Evolutionary conservation across 73 alveolate genomes (phyloP).

Genomic region (Paramecium tetraurelia): DNA sequence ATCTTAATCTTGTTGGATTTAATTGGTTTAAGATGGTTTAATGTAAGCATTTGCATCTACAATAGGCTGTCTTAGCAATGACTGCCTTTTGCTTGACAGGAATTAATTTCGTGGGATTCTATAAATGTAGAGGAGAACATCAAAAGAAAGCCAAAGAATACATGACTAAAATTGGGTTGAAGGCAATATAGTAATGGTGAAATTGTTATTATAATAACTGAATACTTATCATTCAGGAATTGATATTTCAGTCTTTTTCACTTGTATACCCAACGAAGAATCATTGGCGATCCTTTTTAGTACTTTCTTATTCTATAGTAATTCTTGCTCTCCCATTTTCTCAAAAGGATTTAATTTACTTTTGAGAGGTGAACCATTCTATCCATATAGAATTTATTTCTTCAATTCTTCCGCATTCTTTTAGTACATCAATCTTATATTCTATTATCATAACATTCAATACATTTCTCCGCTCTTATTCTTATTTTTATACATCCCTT

Average conservation of each 20-base stretch:
- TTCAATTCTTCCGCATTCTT: slow-evolving; percentile 6
- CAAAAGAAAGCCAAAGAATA: slow-evolving; percentile 63
- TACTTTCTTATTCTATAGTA: background rate
- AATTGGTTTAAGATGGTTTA: background rate
- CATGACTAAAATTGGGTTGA: slow-evolving; percentile 38
- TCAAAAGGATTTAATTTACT: background rate
- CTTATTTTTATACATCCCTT: background rate
- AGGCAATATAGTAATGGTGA: background rate
- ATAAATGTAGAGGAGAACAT: slow-evolving; percentile 75
- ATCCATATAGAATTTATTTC: background rate
- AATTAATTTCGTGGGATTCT: slow-evolving; percentile 70
- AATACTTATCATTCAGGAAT: background rate
- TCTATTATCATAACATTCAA: background rate
- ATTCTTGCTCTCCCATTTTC: background rate
- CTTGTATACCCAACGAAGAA: background rate
- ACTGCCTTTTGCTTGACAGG: slow-evolving; percentile 55
- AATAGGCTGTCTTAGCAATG: background rate
- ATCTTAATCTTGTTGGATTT: slow-evolving; percentile 57
- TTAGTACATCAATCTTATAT: background rate
- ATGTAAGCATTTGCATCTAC: background rate
- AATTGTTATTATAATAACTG: background rate
- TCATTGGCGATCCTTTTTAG: background rate
- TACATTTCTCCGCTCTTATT: background rate
- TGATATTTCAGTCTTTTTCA: background rate
- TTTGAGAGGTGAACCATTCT: background rate